phyloP scores from a whole-genome alignment of 345 rosid species.

The Diplotaxis tenuifolia region DNA sequence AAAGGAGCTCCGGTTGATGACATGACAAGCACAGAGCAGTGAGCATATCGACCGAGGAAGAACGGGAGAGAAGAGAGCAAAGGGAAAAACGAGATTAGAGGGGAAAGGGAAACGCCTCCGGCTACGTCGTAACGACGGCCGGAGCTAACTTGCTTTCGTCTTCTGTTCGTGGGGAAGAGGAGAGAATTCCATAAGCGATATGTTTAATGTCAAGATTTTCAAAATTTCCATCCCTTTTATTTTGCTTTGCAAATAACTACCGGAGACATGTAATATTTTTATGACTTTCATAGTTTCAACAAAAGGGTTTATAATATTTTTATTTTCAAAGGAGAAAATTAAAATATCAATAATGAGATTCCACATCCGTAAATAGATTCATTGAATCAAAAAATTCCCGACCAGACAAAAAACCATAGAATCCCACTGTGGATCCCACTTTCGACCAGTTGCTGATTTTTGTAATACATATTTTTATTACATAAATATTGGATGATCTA shows the following conservation, averaged over 20 bases:
- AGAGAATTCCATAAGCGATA: neutral
- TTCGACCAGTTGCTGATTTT: constrained; percentile 30
- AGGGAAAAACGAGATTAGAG: too few species aligned
- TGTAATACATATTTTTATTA: neutral
- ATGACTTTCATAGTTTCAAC: neutral
- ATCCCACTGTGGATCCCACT: constrained; percentile 36
- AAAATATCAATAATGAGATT: neutral
- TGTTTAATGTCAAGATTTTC: neutral
- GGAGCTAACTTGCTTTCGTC: too few species aligned
- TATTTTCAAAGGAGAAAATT: neutral
- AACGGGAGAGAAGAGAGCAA: too few species aligned
- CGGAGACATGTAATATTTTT: neutral
- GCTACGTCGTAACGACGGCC: too few species aligned
- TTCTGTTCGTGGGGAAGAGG: too few species aligned
- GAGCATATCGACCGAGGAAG: too few species aligned
- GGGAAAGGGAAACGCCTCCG: too few species aligned
- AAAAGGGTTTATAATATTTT: neutral
- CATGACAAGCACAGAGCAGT: too few species aligned
- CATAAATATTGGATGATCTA: neutral
- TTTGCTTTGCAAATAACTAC: neutral
- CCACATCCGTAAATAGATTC: constrained; percentile 36
- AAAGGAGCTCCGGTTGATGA: too few species aligned
- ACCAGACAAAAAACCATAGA: constrained; percentile 29
- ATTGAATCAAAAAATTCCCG: constrained; percentile 26
- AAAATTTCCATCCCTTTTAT: neutral